Evolutionary conservation across 2,329 filamentous ascomycete genomes (phyloP), one percentile per base, ranked within the genome.

Genomic region (Harringtonia aguacate): DNA sequence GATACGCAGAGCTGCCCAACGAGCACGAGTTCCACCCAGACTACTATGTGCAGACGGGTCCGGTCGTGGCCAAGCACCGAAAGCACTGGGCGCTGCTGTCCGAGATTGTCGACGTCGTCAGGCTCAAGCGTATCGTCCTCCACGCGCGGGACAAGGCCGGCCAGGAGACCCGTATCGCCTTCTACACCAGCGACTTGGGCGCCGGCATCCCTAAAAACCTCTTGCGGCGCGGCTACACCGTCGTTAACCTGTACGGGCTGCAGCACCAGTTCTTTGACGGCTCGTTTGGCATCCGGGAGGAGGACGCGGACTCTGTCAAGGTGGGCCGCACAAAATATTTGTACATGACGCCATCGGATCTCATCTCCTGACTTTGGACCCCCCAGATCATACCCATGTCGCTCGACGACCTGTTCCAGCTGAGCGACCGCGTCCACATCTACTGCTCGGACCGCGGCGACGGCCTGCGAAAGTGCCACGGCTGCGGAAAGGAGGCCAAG

Each of bases 71-170:
- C 12, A 12, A 3, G 7, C 27, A 28, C 33, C 13, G 18, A 12
- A 42, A 42, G 17, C 40, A 42, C 21, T 43, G 41, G 41, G 34
- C 34, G 14, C 30, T 37, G n/a, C 9, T 43, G 14, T 37, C 34
- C 17, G 41, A 43, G 35, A 43, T 43, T 34, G 29, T 30, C 15
- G 18, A 33, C 14, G 27, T 27, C 14, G 18, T 31, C 6, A 15
- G 18, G 9, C 4, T 43, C 18, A 34, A n/a, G 7, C 36, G 41
- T 10, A 22, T 38, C 17, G 34, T 37, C 3, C 34, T 43, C 14
- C 22, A 24, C 20, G 35, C 33, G 12, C 27, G 20, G 14, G 41
- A 43, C 28, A 12, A 18, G 8, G 14, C 35, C 3, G 35, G 41
- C 6, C 15, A 22, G 12, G 18, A 14, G 14, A 21, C 30, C n/a